Percentiles rank a stretch among this genome's conserved stretches.
Conservation (phyloP, 805 yeast species). For the Nakazawaea anatomiae region DNA sequence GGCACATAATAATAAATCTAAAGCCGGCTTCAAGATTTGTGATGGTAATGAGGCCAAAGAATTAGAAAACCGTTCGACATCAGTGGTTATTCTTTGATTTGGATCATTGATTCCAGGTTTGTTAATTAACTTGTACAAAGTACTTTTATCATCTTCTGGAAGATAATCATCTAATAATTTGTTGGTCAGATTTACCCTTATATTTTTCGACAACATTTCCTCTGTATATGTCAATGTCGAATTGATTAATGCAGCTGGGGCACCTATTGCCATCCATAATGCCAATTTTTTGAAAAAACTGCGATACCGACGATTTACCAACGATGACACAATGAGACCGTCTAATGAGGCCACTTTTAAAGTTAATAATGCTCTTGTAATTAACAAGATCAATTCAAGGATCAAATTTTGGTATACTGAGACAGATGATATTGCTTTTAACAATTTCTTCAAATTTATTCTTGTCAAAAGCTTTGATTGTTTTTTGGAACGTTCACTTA, state of each 20-base stretch:
- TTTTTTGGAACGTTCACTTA: neutral
- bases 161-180: conserved; percentile 65
- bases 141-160: conserved; percentile 62
- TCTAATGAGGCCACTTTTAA: conserved; percentile 82
- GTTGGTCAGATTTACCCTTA: conserved; percentile 61
- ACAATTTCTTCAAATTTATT: neutral
- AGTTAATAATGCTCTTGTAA: conserved; percentile 66
- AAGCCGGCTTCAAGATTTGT: conserved; percentile 75
- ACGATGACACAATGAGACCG: conserved; percentile 76
- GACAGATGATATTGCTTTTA: neutral
- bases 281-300: conserved; percentile 57
- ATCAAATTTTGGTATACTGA: conserved; percentile 2
- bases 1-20: conserved; percentile 77
- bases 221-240: conserved; percentile 61
- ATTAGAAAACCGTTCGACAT: conserved; percentile 65
- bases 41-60: conserved; percentile 74
- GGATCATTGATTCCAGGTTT: conserved; percentile 55
- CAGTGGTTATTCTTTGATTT: conserved; percentile 79
- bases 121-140: conserved; percentile 68
- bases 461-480: neutral
- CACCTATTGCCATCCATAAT: conserved; percentile 78
- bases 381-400: conserved; percentile 45
- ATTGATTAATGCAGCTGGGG: conserved; percentile 81
- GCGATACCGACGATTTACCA: conserved; percentile 64
- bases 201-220: conserved; percentile 46